These are phyloP conservation scores for Krasilnikovozyma curviuscula DNA, from an alignment of 768 basidiomycete species.

Conservation along the genomic window DNA sequence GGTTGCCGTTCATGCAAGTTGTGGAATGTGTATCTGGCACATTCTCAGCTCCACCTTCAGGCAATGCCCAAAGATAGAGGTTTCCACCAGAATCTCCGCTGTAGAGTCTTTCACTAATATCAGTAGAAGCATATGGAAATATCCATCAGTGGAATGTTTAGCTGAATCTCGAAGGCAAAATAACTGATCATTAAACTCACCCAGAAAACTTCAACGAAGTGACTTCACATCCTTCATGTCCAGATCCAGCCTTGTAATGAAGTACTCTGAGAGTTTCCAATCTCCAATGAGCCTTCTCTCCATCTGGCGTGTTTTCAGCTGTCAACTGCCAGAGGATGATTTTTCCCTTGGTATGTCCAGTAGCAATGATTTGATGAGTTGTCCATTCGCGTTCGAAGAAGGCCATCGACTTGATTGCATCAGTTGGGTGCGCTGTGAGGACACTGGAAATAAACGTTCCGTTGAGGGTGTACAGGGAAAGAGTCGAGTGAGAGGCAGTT, in stretches of 20 bases:
- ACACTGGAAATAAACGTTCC: slow-evolving; percentile 28
- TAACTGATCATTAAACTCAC: slow-evolving; percentile 29
- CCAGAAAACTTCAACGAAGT: slow-evolving; percentile 67
- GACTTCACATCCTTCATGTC: slow-evolving; percentile 38
- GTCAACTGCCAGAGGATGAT: slow-evolving; percentile 72
- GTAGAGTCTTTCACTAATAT: slow-evolving; percentile 23
- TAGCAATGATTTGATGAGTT: slow-evolving; percentile 54
- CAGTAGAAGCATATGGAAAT: background rate
- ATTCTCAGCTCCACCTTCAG: slow-evolving; percentile 24
- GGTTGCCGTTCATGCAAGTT: slow-evolving; percentile 18
- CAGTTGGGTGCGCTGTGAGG: slow-evolving; percentile 38
- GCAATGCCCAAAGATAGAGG: slow-evolving; percentile 25
- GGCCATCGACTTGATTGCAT: slow-evolving; percentile 48
- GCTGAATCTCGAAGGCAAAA: background rate
- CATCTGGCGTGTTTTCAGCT: slow-evolving; percentile 48
- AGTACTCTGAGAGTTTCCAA: slow-evolving; percentile 50
- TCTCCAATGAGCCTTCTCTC: slow-evolving; percentile 48
- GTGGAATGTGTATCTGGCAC: slow-evolving; percentile 18
- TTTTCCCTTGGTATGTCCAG: slow-evolving; percentile 46
- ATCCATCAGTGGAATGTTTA: background rate
- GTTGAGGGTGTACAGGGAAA: slow-evolving; percentile 74
- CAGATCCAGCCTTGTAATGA: slow-evolving; percentile 34
- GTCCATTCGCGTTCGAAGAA: slow-evolving; percentile 84
- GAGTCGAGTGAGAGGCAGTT: slow-evolving; percentile 48
- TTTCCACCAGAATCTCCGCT: slow-evolving; percentile 15